A percentile compares a stretch with the other conserved stretches of the same genome.
These are phyloP conservation scores for Hygrophoropsis aurantiaca DNA, from an alignment of 768 basidiomycete genomes.

Conservation along the genomic window DNA sequence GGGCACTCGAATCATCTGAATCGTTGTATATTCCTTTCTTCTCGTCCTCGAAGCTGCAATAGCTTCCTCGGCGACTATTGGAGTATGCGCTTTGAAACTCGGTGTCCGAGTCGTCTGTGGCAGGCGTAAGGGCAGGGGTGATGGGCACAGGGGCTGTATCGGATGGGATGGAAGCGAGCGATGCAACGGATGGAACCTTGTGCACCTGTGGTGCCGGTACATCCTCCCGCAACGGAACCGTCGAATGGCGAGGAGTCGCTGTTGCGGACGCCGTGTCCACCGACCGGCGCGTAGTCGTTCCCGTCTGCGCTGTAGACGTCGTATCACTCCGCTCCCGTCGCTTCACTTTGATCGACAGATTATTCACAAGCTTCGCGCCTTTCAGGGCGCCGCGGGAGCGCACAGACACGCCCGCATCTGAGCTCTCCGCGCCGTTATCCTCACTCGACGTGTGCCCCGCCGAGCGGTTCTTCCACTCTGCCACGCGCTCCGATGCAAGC, in stretches of 20 bases:
- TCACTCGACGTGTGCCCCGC: constrained; percentile 24
- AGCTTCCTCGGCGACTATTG: constrained; percentile 67
- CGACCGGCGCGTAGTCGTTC: constrained; percentile 24
- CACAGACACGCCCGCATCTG: constrained; percentile 42
- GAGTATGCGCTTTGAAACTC: constrained; percentile 90
- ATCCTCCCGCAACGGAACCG: constrained; percentile 33
- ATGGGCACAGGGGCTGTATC: constrained; percentile 26
- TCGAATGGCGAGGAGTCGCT: constrained; percentile 24
- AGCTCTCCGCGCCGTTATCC: constrained; percentile 59
- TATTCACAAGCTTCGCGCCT: constrained; percentile 30
- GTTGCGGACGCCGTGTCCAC: constrained; percentile 20
- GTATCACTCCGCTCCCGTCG: constrained; percentile 59
- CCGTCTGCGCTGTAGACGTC: constrained; percentile 59
- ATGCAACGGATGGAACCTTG: constrained; percentile 34
- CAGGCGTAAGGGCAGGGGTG: constrained; percentile 36
- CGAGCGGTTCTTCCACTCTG: constrained; percentile 31
- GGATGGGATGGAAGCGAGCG: constrained; percentile 24
- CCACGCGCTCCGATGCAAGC: constrained; percentile 54
- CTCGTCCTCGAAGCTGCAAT: constrained; percentile 43
- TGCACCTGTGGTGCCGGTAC: constrained; percentile 26
- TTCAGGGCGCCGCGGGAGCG: constrained; percentile 43
- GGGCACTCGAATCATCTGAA: constrained; percentile 30
- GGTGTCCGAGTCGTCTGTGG: constrained; percentile 76
- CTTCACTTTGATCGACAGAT: constrained; percentile 35
- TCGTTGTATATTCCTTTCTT: constrained; percentile 19